Conservation (phyloP, 2,329 filamentous ascomycete genomes). For the Beauveria asiatica region DNA sequence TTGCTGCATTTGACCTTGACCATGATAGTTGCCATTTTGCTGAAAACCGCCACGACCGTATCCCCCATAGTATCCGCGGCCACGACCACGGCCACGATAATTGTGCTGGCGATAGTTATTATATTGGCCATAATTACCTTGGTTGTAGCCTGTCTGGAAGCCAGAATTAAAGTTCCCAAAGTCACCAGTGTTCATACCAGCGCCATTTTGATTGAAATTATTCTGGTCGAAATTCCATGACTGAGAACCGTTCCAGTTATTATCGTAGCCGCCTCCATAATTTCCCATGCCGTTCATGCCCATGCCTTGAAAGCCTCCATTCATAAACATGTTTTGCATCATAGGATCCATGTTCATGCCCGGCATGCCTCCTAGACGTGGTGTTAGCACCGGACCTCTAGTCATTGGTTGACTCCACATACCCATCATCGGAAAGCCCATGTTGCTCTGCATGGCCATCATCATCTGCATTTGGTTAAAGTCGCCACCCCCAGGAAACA, state of each 20-base stretch:
- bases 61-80: slow-evolving; percentile 51
- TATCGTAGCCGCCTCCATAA: slow-evolving; percentile 61
- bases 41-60: slow-evolving; percentile 49
- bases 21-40: slow-evolving; percentile 30
- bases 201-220: slow-evolving; percentile 84
- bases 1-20: slow-evolving; percentile 24
- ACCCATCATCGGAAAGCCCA: slow-evolving; percentile 81
- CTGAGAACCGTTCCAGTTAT: slow-evolving; percentile 74
- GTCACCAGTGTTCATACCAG: slow-evolving; percentile 72
- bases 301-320: slow-evolving; percentile 69
- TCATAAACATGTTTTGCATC: slow-evolving; percentile 74
- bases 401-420: slow-evolving; percentile 29
- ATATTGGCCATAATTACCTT: slow-evolving; percentile 77
- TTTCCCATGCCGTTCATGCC: slow-evolving; percentile 72
- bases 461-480: slow-evolving; percentile 75
- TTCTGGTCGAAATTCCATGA: slow-evolving; percentile 79
- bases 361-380: slow-evolving; percentile 53
- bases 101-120: slow-evolving; percentile 69
- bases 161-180: slow-evolving; percentile 72
- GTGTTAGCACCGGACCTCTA: neutral
- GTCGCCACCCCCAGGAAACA: slow-evolving; percentile 53
- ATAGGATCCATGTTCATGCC: slow-evolving; percentile 80
- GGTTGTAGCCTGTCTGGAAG: slow-evolving; percentile 69
- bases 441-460: slow-evolving; percentile 67
- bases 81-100: slow-evolving; percentile 57